Evolutionary conservation across 164 flowering plant species (phyloP), one percentile per base, ranked within the genome.

Genomic region (Tetrastigma voinierianum): DNA sequence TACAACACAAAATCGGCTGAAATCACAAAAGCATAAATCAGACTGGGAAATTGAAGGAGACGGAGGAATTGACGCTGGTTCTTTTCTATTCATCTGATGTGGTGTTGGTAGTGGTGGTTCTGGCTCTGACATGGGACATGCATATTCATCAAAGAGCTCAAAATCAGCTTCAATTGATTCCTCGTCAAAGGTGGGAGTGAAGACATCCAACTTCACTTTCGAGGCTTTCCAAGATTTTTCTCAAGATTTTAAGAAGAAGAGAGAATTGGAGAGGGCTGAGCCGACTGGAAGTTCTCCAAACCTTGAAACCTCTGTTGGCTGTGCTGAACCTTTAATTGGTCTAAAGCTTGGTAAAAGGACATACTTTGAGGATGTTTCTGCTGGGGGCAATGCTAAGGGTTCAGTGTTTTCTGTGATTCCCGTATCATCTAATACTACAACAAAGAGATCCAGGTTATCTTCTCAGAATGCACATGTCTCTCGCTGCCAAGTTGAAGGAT

Each of bases 401-500:
- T 64, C 88, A 25, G 54, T 83, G 40, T 24, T 63, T 64, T 62
- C 86, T 72, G 70, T 46, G 18, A 62, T 51, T 67, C 79, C 86
- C 10, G 9, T 63, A 6, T 40, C 85, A 46, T 67, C 89, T 18
- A 58, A 60, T 53, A 46, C 63, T 51, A 61, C 83, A 17, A 57
- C 65, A 40, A 90, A 88, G 85, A 86, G 78, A 78, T 59, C 74
- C 15, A 86, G 78, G 71, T 66, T 86, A 61, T 69, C 77, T 54
- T 57, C 43, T 76, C 83, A 73, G 79, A 75, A 55, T 63, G 57
- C 61, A 12, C 76, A 72, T 21, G 61, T 68, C 46, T 84, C 84
- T 17, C 75, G 63, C 59, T 92, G 98, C 80, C 90, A 86, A 70
- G 95, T 90, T 13, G 90, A 92, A 69, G 95, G 93, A 69, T 92